Percentiles rank a stretch among this genome's conserved stretches.
phyloP scores from a whole-genome alignment of 306 rosid genomes.

The Urtica urens region DNA sequence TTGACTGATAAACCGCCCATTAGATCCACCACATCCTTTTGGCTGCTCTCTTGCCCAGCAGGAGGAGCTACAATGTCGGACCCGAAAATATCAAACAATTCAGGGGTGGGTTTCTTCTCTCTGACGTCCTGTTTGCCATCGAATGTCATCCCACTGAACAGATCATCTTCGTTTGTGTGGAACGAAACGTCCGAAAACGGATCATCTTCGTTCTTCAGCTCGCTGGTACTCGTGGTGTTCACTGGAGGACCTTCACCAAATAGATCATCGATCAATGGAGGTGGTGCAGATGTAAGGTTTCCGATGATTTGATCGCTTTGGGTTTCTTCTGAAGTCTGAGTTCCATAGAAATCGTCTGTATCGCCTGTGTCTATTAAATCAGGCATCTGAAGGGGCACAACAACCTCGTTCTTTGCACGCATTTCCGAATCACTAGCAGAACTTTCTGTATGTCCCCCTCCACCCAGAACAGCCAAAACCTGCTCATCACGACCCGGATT shows the following conservation, averaged over 20 bases:
- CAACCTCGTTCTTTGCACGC: conserved; percentile 27
- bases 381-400: conserved; percentile 47
- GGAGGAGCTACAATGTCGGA: conserved; percentile 29
- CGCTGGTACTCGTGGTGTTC: conserved; percentile 29
- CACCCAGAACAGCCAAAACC: conserved; percentile 73
- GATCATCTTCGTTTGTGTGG: conserved; percentile 58
- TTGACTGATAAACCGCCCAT: conserved; percentile 56
- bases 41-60: conserved; percentile 28
- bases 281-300: conserved; percentile 31
- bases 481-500: conserved; percentile 29
- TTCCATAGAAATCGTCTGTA: conserved; percentile 29
- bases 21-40: conserved; percentile 38
- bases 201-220: conserved; percentile 53
- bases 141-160: conserved; percentile 75
- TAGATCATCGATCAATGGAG: conserved; percentile 68
- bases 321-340: conserved; percentile 23
- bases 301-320: conserved; percentile 29
- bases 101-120: conserved; percentile 32
- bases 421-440: conserved; percentile 36
- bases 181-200: conserved; percentile 94
- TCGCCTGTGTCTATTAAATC: conserved; percentile 81
- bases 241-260: conserved; percentile 56
- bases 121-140: conserved; percentile 38
- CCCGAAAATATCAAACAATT: conserved; percentile 59
- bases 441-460: conserved; percentile 46